These are phyloP conservation scores for Citrus hindsii DNA, from an alignment of 345 rosid genomes.

Conservation along the genomic window DNA sequence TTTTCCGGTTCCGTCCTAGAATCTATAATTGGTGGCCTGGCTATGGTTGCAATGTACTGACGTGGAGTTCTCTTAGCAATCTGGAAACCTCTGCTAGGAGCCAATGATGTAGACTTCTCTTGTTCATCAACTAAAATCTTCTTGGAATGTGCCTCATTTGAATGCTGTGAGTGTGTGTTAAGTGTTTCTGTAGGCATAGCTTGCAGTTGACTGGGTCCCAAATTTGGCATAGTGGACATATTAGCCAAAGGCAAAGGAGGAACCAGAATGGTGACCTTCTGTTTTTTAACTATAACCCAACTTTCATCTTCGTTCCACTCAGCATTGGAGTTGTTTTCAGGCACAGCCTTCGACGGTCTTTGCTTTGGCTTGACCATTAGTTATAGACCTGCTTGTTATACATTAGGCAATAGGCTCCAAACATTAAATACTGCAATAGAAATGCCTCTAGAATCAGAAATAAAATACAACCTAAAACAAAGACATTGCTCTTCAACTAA, in stretches of 20 bases:
- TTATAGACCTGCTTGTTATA: conserved; percentile 9
- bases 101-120: conserved; percentile 22
- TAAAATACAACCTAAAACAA: neutral
- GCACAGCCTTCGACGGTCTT: conserved; percentile 20
- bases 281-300: conserved; percentile 76
- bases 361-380: conserved; percentile 50
- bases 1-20: conserved; percentile 18
- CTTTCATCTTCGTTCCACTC: conserved; percentile 44
- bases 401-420: neutral
- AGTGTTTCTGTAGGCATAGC: conserved; percentile 18
- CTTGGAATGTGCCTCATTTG: conserved; percentile 17
- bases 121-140: conserved; percentile 34
- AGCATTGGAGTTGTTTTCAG: conserved; percentile 18
- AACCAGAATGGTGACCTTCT: conserved; percentile 59
- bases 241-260: conserved; percentile 44
- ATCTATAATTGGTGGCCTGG: conserved; percentile 19
- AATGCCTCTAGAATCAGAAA: neutral
- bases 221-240: conserved; percentile 27
- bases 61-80: conserved; percentile 20
- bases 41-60: conserved; percentile 11
- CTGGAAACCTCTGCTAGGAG: conserved; percentile 12
- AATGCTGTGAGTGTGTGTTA: conserved; percentile 13
- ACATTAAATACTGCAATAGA: neutral
- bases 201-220: conserved; percentile 31
- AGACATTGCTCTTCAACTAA: neutral